phyloP scores from a whole-genome alignment of 495 filamentous ascomycete genomes.

The Barbatosphaeria neglecta region DNA sequence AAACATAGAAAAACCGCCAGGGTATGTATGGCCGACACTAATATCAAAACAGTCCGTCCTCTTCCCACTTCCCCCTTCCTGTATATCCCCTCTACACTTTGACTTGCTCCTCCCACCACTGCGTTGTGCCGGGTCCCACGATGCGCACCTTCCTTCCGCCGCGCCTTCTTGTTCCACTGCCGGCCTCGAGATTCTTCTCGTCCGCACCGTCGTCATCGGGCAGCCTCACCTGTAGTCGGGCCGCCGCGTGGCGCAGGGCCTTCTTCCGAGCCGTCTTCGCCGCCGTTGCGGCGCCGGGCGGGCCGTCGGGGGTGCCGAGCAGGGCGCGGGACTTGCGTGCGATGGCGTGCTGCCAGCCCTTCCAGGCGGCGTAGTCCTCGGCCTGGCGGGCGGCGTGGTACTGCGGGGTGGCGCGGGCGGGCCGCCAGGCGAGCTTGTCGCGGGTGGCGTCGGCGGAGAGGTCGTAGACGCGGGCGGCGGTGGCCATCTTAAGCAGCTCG shows the following conservation, averaged over 20 bases:
- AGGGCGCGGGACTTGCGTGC: slow-evolving; percentile 25
- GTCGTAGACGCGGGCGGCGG: slow-evolving; percentile 47
- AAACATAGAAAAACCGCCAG: no score
- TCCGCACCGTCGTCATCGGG: slow-evolving; percentile 27
- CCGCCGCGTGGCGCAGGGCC: slow-evolving; percentile 25
- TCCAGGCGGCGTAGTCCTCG: slow-evolving; percentile 31
- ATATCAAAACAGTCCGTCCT: no score
- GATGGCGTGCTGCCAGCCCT: slow-evolving; percentile 26
- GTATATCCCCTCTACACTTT: no score
- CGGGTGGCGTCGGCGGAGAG: slow-evolving; percentile 27
- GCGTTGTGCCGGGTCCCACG: neutral
- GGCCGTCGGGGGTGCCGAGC: no score
- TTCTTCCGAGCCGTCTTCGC: slow-evolving; percentile 8
- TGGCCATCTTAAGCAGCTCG: slow-evolving; percentile 58
- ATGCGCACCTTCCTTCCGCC: neutral
- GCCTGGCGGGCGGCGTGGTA: slow-evolving; percentile 30
- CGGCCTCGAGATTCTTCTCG: neutral
- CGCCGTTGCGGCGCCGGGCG: no score
- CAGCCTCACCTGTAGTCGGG: slow-evolving; percentile 33
- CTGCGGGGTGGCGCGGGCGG: slow-evolving; percentile 29
- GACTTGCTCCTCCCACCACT: neutral
- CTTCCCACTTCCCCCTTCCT: no score
- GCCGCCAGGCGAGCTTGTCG: slow-evolving; percentile 41
- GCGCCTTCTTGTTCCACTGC: neutral
- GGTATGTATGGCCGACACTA: no score